Conservation (phyloP, 2,329 filamentous ascomycete genomes). For the Botrytis byssoidea region DNA sequence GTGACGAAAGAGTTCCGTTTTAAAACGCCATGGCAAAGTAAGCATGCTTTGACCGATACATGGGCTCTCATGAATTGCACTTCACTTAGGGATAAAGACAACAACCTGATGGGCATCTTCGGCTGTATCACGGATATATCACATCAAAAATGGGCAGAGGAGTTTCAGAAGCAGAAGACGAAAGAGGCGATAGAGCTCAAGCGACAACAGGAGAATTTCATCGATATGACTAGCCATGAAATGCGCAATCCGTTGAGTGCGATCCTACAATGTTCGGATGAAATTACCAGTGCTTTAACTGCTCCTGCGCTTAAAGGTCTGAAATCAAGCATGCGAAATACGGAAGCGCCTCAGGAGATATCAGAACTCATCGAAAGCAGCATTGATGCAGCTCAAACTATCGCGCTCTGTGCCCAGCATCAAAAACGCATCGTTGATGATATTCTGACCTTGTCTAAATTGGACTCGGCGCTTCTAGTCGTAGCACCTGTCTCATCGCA, state of each 20-base stretch:
- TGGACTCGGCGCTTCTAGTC: slow-evolving; percentile 68
- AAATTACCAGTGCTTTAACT: slow-evolving; percentile 27
- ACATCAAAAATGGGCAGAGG: slow-evolving; percentile 74
- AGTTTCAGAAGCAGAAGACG: slow-evolving; percentile 41
- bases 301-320: neutral
- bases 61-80: slow-evolving; percentile 79
- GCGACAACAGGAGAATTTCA: slow-evolving; percentile 75
- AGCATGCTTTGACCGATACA: slow-evolving; percentile 63
- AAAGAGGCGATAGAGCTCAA: slow-evolving; percentile 56
- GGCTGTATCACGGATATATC: slow-evolving; percentile 84
- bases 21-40: slow-evolving; percentile 62
- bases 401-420: slow-evolving; percentile 75
- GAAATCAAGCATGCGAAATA: neutral
- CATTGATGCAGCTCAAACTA: slow-evolving; percentile 77
- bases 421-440: slow-evolving; percentile 67
- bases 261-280: slow-evolving; percentile 71
- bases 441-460: slow-evolving; percentile 64
- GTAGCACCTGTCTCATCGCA: slow-evolving; percentile 70
- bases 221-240: slow-evolving; percentile 72
- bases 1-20: slow-evolving; percentile 75
- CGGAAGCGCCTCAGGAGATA: slow-evolving; percentile 41
- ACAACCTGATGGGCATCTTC: slow-evolving; percentile 70
- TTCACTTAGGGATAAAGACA: slow-evolving; percentile 64
- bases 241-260: slow-evolving; percentile 74
- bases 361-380: slow-evolving; percentile 53